Evolutionary conservation across 306 rosid genomes (phyloP).

Genomic region (Lupinus albus): DNA sequence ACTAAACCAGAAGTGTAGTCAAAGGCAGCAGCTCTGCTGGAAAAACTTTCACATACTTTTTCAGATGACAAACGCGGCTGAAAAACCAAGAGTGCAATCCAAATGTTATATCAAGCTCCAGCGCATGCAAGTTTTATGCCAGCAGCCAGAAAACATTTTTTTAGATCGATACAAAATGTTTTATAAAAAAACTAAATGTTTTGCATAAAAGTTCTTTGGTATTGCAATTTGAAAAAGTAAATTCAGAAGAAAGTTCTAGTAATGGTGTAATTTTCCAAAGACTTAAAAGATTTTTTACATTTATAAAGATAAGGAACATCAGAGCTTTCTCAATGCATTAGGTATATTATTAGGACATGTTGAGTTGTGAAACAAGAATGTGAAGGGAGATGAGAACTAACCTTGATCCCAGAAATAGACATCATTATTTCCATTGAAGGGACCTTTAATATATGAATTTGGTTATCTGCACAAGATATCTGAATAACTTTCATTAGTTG

Average conservation of each 20-base stretch:
- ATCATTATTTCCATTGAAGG: slow-evolving; percentile 83
- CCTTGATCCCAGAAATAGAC: slow-evolving; percentile 97
- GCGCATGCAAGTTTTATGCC: slow-evolving; percentile 15
- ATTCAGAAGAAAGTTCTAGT: background rate
- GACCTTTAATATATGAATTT: slow-evolving; percentile 74
- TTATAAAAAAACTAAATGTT: background rate
- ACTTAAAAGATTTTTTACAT: background rate
- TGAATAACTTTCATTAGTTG: slow-evolving; percentile 63
- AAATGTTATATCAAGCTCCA: slow-evolving; percentile 29
- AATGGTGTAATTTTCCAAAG: slow-evolving; percentile 18
- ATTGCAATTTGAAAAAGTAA: slow-evolving; percentile 16
- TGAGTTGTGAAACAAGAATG: slow-evolving; percentile 23
- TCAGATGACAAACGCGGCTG: slow-evolving; percentile 73
- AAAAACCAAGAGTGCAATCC: slow-evolving; percentile 16
- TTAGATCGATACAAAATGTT: background rate
- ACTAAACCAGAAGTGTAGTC: slow-evolving; percentile 70
- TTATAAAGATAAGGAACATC: slow-evolving; percentile 8
- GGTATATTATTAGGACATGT: slow-evolving; percentile 15
- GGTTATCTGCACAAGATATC: slow-evolving; percentile 96
- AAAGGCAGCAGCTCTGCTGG: slow-evolving; percentile 65
- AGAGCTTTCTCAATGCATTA: slow-evolving; percentile 25
- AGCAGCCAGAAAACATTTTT: slow-evolving; percentile 27
- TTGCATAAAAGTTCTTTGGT: slow-evolving; percentile 6
- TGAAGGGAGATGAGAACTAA: slow-evolving; percentile 42
- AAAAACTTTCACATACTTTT: slow-evolving; percentile 51